These are phyloP conservation scores for Mycosphaerelloides madeirae DNA, from an alignment of 2,329 filamentous ascomycete genomes.

Conservation along the genomic window DNA sequence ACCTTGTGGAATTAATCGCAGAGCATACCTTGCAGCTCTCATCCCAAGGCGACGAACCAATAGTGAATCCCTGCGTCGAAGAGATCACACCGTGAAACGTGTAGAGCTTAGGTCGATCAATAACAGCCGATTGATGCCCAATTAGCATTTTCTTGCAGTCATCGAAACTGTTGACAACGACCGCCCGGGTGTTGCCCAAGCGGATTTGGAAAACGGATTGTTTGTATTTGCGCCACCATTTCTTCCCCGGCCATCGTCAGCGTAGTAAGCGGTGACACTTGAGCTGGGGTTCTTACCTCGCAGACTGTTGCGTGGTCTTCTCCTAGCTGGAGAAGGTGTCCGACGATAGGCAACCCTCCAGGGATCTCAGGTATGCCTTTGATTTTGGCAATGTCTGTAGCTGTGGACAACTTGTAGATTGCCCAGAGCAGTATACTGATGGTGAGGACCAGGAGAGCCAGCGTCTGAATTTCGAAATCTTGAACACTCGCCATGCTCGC, in stretches of 20 bases:
- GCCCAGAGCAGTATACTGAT: not conserved
- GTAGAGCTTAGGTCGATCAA: conserved; percentile 41
- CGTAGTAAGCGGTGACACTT: not conserved
- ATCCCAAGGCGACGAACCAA: conserved; percentile 52
- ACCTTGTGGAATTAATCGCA: not conserved
- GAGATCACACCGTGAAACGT: conserved; percentile 53
- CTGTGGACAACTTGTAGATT: not conserved
- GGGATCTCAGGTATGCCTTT: conserved; percentile 49
- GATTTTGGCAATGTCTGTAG: conserved; percentile 49
- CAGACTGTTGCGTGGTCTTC: conserved; percentile 52
- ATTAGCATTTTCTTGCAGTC: conserved; percentile 50
- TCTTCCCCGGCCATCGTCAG: conserved; percentile 16
- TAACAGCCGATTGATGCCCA: conserved; percentile 47
- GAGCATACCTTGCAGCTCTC: conserved; percentile 51
- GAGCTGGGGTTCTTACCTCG: conserved; percentile 27
- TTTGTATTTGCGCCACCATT: conserved; percentile 46
- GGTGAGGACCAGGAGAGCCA: not conserved
- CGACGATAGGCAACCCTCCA: conserved; percentile 46
- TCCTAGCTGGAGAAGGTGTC: conserved; percentile 49
- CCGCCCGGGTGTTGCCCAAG: conserved; percentile 50
- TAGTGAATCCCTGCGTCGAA: conserved; percentile 52
- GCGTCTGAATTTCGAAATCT: not conserved
- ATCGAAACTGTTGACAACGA: conserved; percentile 51
- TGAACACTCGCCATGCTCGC: too few relatives aligned
- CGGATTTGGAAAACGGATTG: conserved; percentile 50